These are phyloP conservation scores for Myotisia sp. DNA, from an alignment of 2,329 filamentous ascomycete species.

Conservation along the genomic window DNA sequence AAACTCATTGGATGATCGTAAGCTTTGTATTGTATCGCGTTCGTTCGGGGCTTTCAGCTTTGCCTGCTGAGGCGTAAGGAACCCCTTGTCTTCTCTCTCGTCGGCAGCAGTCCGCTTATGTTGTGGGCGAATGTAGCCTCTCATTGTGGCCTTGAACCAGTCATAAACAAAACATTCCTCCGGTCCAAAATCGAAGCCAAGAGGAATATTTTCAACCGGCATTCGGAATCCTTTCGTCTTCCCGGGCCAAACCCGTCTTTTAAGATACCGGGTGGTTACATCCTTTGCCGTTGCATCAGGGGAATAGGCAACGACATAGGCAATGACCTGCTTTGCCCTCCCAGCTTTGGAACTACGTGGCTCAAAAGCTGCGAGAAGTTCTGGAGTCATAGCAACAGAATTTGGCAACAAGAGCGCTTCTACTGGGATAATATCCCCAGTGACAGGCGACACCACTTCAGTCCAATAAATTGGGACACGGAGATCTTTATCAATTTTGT, in stretches of 20 bases:
- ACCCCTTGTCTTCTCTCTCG: constrained; percentile 61
- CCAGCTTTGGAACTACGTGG: constrained; percentile 72
- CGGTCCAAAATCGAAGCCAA: constrained; percentile 65
- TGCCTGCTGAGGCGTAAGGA: constrained; percentile 57
- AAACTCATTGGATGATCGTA: constrained; percentile 74
- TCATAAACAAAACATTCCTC: constrained; percentile 64
- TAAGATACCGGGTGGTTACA: constrained; percentile 82
- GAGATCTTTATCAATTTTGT: constrained; percentile 56
- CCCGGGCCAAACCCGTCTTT: constrained; percentile 65
- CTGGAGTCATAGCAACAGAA: constrained; percentile 55
- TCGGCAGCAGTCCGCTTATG: constrained; percentile 53
- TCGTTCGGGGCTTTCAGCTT: constrained; percentile 63
- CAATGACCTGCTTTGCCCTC: constrained; percentile 74
- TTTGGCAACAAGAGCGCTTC: constrained; percentile 57
- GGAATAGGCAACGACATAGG: constrained; percentile 74
- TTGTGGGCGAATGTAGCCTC: constrained; percentile 48
- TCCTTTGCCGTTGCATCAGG: constrained; percentile 83
- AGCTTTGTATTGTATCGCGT: constrained; percentile 71
- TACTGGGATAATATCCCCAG: constrained; percentile 63
- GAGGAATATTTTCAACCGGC: constrained; percentile 61
- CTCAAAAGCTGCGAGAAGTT: constrained; percentile 61
- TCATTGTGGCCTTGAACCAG: constrained; percentile 76
- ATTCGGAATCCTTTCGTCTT: constrained; percentile 78
- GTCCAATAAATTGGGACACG: constrained; percentile 86
- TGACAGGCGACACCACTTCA: constrained; percentile 71